Conservation (phyloP, 116 monocot species). For the Phalaenopsis hybrid region DNA sequence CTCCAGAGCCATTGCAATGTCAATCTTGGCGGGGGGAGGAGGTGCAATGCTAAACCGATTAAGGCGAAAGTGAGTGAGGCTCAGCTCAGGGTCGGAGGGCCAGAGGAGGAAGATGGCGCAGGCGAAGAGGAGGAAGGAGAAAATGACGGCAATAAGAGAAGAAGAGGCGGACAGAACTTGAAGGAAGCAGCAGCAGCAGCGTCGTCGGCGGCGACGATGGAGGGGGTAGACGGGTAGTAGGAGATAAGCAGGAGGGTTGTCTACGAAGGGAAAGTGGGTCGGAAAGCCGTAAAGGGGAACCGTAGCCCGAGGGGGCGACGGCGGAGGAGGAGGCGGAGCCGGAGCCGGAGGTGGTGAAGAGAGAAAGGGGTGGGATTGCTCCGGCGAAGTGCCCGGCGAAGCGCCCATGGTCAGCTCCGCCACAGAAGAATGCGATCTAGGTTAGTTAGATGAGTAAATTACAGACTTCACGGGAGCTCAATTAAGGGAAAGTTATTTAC, state of each 20-base stretch:
- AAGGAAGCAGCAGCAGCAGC: not conserved
- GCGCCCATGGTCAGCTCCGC: not conserved
- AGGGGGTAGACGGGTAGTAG: constrained; percentile 11
- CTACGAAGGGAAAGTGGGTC: not conserved
- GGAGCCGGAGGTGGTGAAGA: not conserved
- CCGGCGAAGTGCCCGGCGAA: not conserved
- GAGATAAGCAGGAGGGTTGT: not conserved
- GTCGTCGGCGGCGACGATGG: not conserved
- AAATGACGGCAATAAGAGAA: constrained; percentile 8
- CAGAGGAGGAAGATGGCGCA: constrained; percentile 23
- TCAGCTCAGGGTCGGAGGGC: constrained; percentile 33
- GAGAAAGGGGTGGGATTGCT: constrained; percentile 20
- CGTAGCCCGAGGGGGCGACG: not conserved
- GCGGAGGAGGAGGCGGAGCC: too few relatives aligned
- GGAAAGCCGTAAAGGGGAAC: constrained; percentile 23
- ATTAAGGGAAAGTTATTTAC: too few relatives aligned
- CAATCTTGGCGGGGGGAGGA: constrained; percentile 12
- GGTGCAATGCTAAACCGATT: constrained; percentile 16
- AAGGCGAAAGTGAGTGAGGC: constrained; percentile 20
- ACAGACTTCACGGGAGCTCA: too few relatives aligned
- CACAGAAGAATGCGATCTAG: not conserved
- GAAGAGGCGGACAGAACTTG: constrained; percentile 10
- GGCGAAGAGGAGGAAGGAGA: constrained; percentile 5
- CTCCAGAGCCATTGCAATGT: constrained; percentile 20
- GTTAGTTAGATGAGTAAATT: too few relatives aligned